These are phyloP conservation scores for Yamadazyma takamatsuzukensis DNA, from an alignment of 805 yeast species.

Conservation along the genomic window DNA sequence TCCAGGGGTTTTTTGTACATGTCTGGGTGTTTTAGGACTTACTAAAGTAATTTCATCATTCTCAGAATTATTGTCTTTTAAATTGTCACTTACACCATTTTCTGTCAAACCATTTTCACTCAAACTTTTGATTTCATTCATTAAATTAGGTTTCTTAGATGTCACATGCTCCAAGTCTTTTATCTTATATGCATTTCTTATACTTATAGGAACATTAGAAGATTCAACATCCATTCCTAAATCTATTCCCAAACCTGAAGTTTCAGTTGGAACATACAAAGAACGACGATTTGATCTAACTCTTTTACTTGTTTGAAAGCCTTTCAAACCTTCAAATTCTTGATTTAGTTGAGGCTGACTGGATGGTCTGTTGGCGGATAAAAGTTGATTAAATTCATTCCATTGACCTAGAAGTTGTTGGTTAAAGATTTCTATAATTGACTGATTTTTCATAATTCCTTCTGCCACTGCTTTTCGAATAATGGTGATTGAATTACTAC, in stretches of 20 bases:
- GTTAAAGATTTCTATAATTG: slow-evolving; percentile 19
- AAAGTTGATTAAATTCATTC: slow-evolving; percentile 17
- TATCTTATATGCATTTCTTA: slow-evolving; percentile 27
- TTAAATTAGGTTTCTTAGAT: slow-evolving; percentile 6
- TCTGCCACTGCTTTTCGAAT: slow-evolving; percentile 33
- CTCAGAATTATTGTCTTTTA: slow-evolving; percentile 3
- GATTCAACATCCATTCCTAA: slow-evolving; percentile 25
- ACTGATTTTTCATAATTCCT: slow-evolving; percentile 32
- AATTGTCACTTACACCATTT: background rate
- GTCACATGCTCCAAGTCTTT: slow-evolving; percentile 16
- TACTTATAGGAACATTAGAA: slow-evolving; percentile 29
- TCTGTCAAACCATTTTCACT: background rate
- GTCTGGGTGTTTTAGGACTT: slow-evolving; percentile 10
- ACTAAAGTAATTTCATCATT: slow-evolving; percentile 16
- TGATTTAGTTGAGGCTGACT: slow-evolving; percentile 1
- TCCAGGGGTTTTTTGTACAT: slow-evolving; percentile 7
- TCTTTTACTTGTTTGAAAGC: slow-evolving; percentile 15
- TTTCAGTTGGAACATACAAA: slow-evolving; percentile 2
- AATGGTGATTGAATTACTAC: slow-evolving; percentile 37
- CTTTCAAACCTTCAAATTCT: slow-evolving; percentile 12
- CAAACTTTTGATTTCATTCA: slow-evolving; percentile 7
- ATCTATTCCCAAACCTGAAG: slow-evolving; percentile 28
- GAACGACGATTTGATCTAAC: slow-evolving; percentile 1
- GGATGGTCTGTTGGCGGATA: too few relatives aligned
- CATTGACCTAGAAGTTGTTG: slow-evolving; percentile 23